Base-by-base conservation (phyloP, 2,329 filamentous ascomycete genomes). In the Aspergillus oerlinghausenensis region DNA sequence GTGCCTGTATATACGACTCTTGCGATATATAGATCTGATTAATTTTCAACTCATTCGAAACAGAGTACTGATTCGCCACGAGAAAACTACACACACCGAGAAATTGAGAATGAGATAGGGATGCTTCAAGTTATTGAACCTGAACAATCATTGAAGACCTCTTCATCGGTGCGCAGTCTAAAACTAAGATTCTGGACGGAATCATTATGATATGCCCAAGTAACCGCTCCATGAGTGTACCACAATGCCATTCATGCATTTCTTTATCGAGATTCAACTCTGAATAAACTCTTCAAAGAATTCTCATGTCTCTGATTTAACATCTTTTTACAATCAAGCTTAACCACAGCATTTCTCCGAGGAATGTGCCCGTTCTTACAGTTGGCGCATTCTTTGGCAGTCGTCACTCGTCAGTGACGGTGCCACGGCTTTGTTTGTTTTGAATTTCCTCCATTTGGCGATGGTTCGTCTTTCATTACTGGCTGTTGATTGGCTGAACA, bases 401-500 rank as follows among this genome's bases (percentile, higher is more conserved):
- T 47, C 21, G 8, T 21, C 42, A 42, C 6, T 7, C 21, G 8
- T 21, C 42, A 42, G 17, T 7, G 40, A 21, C n/a, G 8, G 40
- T 17, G 28, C 28, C 10, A 29, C 28, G 11, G 11, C 43, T 23
- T 47, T 47, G 43, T 47, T 47, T 47, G 43, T 47, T 47, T 47
- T 61, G 59, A 53, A 59, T 57, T 61, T 61, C 35, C 59, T 59
- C 42, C 59, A 38, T 61, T 61, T 29, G 28, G 43, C 10, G 10
- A 47, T 47, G 23, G 23, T 47, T 23, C 43, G 4, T 28, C 6
- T 25, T 11, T 10, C 49, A 9, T 19, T 14, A 14, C 4, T 25
- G 6, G 23, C 11, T 17, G 19, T 14, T 47, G 43, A 47, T 47
- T 47, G 43, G 43, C 17, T 47, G 43, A 0, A 14, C 10, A 7